Base-by-base conservation (phyloP, 2,329 filamentous ascomycete species). In the Simplicillium aogashimaense region DNA sequence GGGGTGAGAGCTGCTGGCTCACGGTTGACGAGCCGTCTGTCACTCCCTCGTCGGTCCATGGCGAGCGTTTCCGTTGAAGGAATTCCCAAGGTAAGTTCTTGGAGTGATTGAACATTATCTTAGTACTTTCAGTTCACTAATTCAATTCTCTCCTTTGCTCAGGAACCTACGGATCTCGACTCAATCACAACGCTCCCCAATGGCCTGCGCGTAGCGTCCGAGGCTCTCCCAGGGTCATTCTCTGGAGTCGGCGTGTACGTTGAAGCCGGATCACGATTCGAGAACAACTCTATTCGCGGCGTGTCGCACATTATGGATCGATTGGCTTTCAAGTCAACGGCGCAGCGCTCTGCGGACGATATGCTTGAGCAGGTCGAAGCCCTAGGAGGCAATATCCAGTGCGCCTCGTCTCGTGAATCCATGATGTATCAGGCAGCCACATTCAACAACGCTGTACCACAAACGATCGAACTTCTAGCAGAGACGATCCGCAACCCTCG, bases 391-490 rank as follows among this genome's bases (percentile, higher is more conserved):
- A 95, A 95, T 59, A 90, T 98, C 44, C 89, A 97, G 65, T 98
- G 92, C 65, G 89, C 90, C 10, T 95, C 89, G 2, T 94, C 88
- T 2, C 76, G 92, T 48, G 92, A 98, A 64, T 87, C 87, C 42
- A 77, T 98, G 65, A 98, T 98, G 92, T 98, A 98, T 69, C 92
- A 98, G 63, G 86, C 88, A 2, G 92, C 92, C 18, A 95, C 89
- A 25, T 98, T 98, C 76, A 98, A 98, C 68, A 83, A 82, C 18
- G 83, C 87, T 14, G 88, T 98, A 8, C 81, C 86, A 7, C 78
- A 78, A 8, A 87, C 90, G 11, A 77, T 94, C 17, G 86, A 74
- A 25, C 66, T 98, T 14, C 76, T 98, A 32, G 90, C 92, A 43
- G 92, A 98, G 61, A 97, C 92, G 28, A 94, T 98, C 46, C 83